phyloP scores from a whole-genome alignment of 345 rosid species.

The Mangifera indica region DNA sequence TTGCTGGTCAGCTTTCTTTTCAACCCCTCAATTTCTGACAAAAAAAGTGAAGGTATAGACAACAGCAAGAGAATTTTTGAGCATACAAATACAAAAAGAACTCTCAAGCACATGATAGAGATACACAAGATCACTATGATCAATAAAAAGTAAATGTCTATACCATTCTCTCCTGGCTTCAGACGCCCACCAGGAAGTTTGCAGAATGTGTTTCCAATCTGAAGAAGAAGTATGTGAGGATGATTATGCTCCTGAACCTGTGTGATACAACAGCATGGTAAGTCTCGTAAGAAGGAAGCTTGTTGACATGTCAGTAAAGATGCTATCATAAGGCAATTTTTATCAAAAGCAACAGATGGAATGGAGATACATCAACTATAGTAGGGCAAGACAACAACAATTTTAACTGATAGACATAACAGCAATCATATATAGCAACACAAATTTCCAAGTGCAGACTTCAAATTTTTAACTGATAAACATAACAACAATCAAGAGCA shows the following conservation, averaged over 20 bases:
- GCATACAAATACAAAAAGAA: not conserved
- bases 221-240: conserved; percentile 95
- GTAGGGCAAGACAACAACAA: no score
- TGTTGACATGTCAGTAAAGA: not conserved
- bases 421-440: no score
- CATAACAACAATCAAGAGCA: not conserved
- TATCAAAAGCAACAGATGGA: no score
- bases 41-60: conserved; percentile 7
- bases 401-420: no score
- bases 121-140: not conserved
- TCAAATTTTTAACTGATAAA: no score
- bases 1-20: conserved; percentile 93
- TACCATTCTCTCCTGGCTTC: conserved; percentile 98
- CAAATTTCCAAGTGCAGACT: no score
- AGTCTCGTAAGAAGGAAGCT: not conserved
- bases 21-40: conserved; percentile 84
- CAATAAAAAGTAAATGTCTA: not conserved
- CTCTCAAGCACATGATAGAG: not conserved
- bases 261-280: conserved; percentile 20
- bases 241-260: conserved; percentile 98
- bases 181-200: conserved; percentile 98
- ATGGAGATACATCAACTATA: no score
- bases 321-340: no score
- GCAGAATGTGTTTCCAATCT: conserved; percentile 95
- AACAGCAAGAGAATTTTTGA: conserved; percentile 9